A percentile compares a stretch with the other conserved stretches of the same genome.
Evolutionary conservation across 164 flowering plant genomes (phyloP).

Genomic region (Cinnamomum micranthum): DNA sequence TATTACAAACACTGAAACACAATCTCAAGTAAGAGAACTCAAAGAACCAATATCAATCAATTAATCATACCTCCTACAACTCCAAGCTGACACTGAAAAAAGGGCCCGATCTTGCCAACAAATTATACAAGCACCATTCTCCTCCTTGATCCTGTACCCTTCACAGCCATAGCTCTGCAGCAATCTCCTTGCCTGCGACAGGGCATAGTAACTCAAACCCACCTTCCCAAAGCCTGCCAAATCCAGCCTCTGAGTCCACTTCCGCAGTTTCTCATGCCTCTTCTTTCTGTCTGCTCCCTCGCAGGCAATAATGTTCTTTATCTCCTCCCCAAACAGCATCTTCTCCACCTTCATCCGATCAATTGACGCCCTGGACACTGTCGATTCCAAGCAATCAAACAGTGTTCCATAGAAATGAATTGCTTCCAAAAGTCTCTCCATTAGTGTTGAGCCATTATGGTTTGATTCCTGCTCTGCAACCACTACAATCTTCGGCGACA

Average conservation of each 20-base stretch:
- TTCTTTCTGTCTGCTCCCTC: conserved; percentile 72
- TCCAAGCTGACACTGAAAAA: conserved; percentile 72
- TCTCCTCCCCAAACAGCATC: conserved; percentile 70
- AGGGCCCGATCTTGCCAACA: conserved; percentile 83
- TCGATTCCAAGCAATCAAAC: conserved; percentile 76
- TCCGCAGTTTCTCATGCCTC: conserved; percentile 78
- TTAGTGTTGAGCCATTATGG: conserved; percentile 51
- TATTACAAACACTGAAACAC: background rate
- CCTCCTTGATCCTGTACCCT: conserved; percentile 65
- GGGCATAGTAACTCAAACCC: conserved; percentile 52
- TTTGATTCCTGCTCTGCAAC: conserved; percentile 74
- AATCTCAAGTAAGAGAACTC: background rate
- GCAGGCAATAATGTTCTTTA: conserved; percentile 72
- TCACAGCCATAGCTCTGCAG: conserved; percentile 57
- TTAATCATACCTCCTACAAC: conserved; percentile 56
- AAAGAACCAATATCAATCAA: conserved; percentile 1
- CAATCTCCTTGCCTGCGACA: conserved; percentile 54
- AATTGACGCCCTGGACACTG: conserved; percentile 43
- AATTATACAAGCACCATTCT: conserved; percentile 55
- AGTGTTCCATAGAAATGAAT: conserved; percentile 63
- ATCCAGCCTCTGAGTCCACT: conserved; percentile 62
- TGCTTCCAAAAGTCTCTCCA: conserved; percentile 67
- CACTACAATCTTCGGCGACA: conserved; percentile 73
- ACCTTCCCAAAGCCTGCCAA: conserved; percentile 57
- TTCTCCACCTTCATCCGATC: conserved; percentile 70